Percentiles rank a stretch among this genome's conserved stretches.
Conservation (phyloP, 345 rosid genomes). For the Linum trigynum region DNA sequence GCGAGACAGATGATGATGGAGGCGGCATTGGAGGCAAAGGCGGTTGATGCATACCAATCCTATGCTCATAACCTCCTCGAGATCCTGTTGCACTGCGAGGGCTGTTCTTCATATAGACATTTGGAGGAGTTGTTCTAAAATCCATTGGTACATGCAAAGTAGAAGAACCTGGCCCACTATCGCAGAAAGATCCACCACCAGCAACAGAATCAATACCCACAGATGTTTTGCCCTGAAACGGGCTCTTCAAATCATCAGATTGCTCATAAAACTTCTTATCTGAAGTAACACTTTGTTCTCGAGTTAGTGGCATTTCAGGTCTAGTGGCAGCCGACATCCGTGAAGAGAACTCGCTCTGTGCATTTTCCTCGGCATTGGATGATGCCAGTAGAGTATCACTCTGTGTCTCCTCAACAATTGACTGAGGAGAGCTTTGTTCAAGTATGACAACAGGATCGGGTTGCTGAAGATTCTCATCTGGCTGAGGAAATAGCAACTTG, state of each 20-base stretch:
- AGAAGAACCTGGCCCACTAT: conserved; percentile 32
- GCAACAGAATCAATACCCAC: conserved; percentile 38
- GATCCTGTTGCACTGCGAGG: conserved; percentile 49
- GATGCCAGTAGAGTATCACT: conserved; percentile 53
- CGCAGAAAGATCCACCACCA: conserved; percentile 34
- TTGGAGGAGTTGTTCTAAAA: conserved; percentile 49
- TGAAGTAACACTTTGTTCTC: conserved; percentile 77
- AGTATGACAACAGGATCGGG: conserved; percentile 47
- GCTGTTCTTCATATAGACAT: conserved; percentile 52
- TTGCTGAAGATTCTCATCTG: conserved; percentile 77
- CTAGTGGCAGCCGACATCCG: conserved; percentile 66
- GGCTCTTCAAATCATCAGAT: conserved; percentile 55
- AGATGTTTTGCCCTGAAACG: conserved; percentile 29
- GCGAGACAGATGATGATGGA: conserved; percentile 39
- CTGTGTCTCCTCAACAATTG: conserved; percentile 91
- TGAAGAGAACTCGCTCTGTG: conserved; percentile 81
- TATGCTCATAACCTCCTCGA: conserved; percentile 70
- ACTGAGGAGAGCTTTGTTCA: conserved; percentile 77
- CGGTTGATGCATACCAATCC: conserved; percentile 57
- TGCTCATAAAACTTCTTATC: conserved; percentile 71
- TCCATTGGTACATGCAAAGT: conserved; percentile 37
- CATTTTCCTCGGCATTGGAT: conserved; percentile 60
- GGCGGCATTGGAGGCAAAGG: conserved; percentile 94
- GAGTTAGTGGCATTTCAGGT: conserved; percentile 55
- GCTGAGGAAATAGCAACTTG: conserved; percentile 77